Conservation (phyloP, 1,139 yeast genomes). For the Geotrichum cucujoidarum region DNA sequence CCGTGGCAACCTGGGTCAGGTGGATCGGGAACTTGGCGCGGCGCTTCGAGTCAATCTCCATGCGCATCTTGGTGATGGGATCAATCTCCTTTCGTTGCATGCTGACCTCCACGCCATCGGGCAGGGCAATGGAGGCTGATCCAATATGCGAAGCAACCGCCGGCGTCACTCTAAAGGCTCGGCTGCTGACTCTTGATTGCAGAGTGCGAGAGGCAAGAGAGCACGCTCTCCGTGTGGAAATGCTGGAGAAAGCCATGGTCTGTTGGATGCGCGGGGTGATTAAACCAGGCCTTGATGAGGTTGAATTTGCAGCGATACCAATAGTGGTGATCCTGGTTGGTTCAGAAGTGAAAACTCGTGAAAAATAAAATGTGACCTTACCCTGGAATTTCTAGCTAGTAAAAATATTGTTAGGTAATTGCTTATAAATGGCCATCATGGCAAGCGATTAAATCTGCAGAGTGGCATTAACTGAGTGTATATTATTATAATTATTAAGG, state of each 20-base stretch:
- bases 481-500: not conserved
- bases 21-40: slow-evolving; percentile 54
- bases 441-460: too few species aligned
- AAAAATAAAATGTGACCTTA: not conserved
- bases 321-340: slow-evolving; percentile 8
- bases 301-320: too few species aligned
- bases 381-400: slow-evolving; percentile 2
- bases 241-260: slow-evolving; percentile 6
- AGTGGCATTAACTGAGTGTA: too few species aligned
- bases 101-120: slow-evolving; percentile 46
- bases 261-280: not conserved
- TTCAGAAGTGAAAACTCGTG: not conserved
- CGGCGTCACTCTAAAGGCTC: slow-evolving; percentile 7
- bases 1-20: slow-evolving; percentile 57
- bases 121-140: slow-evolving; percentile 52
- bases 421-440: too few species aligned
- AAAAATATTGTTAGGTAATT: too few species aligned
- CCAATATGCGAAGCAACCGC: slow-evolving; percentile 50
- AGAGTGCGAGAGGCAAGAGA: slow-evolving; percentile 1
- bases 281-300: too few species aligned
- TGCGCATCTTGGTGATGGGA: slow-evolving; percentile 43
- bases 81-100: slow-evolving; percentile 42
- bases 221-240: slow-evolving; percentile 5
- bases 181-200: too few species aligned
- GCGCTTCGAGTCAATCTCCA: slow-evolving; percentile 35